Conservation (phyloP, 768 basidiomycete genomes). For the Boletus rufocinnamomeus region DNA sequence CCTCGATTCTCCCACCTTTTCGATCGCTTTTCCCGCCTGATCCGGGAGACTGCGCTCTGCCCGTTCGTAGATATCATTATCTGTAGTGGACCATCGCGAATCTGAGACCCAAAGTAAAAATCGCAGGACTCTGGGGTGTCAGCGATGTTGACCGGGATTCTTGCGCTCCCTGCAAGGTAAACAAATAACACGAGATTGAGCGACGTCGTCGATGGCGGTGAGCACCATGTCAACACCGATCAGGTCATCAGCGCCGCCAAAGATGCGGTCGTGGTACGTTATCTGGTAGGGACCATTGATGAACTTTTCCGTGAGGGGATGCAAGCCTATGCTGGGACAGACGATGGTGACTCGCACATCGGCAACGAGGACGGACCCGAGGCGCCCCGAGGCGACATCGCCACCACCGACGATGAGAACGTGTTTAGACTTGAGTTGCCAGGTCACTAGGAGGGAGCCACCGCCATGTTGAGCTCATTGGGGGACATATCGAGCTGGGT, state of each 20-base stretch:
- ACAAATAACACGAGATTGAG: constrained; percentile 71
- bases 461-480: constrained; percentile 39
- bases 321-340: constrained; percentile 66
- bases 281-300: constrained; percentile 51
- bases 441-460: constrained; percentile 86
- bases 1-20: constrained; percentile 76
- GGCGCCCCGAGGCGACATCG: constrained; percentile 83
- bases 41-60: constrained; percentile 69
- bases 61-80: constrained; percentile 97
- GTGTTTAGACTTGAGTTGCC: constrained; percentile 82
- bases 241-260: constrained; percentile 65
- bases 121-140: constrained; percentile 96
- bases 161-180: constrained; percentile 60
- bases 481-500: constrained; percentile 8
- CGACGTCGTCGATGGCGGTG: constrained; percentile 87
- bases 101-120: constrained; percentile 96
- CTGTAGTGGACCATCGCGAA: constrained; percentile 88
- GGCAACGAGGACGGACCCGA: constrained; percentile 81
- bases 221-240: constrained; percentile 81
- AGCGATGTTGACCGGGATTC: constrained; percentile 93
- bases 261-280: constrained; percentile 70
- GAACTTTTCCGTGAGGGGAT: constrained; percentile 55
- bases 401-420: constrained; percentile 96
- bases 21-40: constrained; percentile 74
- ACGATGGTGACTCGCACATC: constrained; percentile 80